Evolutionary conservation across 108 stramenopile species (phyloP).

Genomic region (Pseudonitzschia delicatissima): DNA sequence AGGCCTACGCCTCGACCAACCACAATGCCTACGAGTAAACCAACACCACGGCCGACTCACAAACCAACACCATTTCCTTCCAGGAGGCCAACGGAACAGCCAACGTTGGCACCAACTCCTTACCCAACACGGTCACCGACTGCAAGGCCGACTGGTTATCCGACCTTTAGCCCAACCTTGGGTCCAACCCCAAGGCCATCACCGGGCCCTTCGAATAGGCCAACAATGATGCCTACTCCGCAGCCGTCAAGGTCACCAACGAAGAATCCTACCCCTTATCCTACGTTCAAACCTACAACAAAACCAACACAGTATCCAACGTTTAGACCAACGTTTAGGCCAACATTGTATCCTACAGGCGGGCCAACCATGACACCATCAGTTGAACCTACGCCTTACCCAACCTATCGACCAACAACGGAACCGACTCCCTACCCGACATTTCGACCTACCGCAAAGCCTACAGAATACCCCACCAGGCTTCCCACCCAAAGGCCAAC

Average conservation of each 20-base stretch:
- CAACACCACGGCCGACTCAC: conserved; percentile 1
- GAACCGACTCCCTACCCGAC: conserved; percentile 21
- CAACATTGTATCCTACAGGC: conserved; percentile 7
- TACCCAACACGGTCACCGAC: conserved; percentile 10
- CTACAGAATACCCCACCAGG: conserved; percentile 6
- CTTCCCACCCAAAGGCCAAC: conserved; percentile 10
- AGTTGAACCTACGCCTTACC: conserved; percentile 2
- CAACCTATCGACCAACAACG: conserved; percentile 9
- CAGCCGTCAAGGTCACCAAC: conserved; percentile 14
- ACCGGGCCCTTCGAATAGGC: conserved; percentile 9
- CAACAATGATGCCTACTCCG: conserved; percentile 18
- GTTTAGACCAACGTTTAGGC: conserved; percentile 3
- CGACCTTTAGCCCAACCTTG: conserved; percentile 10
- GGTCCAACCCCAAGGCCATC: background rate
- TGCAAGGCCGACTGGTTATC: background rate
- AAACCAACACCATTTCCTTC: conserved; percentile 8
- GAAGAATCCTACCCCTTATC: conserved; percentile 6
- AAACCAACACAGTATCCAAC: conserved; percentile 13
- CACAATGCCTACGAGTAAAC: background rate
- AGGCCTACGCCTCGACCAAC: conserved; percentile 3
- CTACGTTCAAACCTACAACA: conserved; percentile 13
- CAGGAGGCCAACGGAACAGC: conserved; percentile 6
- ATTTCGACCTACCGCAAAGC: conserved; percentile 2
- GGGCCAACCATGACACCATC: conserved; percentile 12
- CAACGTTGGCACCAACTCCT: conserved; percentile 13